These are phyloP conservation scores for Diaporthe ilicicola DNA, from an alignment of 2,329 filamentous ascomycete genomes.

Conservation along the genomic window DNA sequence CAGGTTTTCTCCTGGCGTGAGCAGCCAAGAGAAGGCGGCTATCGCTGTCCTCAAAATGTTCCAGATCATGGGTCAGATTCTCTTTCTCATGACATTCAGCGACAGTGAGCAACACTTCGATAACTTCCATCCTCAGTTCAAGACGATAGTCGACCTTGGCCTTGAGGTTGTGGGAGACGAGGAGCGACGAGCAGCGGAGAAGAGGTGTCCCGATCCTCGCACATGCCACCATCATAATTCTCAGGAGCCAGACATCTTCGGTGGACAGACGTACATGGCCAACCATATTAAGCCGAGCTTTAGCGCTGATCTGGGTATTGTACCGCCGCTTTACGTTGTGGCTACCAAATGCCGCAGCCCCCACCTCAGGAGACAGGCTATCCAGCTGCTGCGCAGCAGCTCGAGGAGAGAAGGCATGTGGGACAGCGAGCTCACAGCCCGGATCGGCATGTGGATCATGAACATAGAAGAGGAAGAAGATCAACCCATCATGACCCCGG, in stretches of 20 bases:
- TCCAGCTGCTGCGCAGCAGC: slow-evolving; percentile 66
- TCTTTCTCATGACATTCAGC: slow-evolving; percentile 69
- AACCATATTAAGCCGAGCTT: slow-evolving; percentile 68
- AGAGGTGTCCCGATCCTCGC: slow-evolving; percentile 53
- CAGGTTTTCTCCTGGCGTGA: slow-evolving; percentile 57
- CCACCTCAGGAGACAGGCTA: slow-evolving; percentile 64
- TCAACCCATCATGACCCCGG: slow-evolving; percentile 40
- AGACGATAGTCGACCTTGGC: slow-evolving; percentile 64
- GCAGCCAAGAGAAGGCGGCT: slow-evolving; percentile 64
- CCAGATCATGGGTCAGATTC: slow-evolving; percentile 64
- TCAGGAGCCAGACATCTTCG: slow-evolving; percentile 48
- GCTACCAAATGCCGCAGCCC: slow-evolving; percentile 72
- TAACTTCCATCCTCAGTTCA: slow-evolving; percentile 59
- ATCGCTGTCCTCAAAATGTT: slow-evolving; percentile 71
- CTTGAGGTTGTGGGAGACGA: slow-evolving; percentile 67
- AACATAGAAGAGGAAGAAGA: slow-evolving; percentile 61
- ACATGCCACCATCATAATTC: slow-evolving; percentile 53
- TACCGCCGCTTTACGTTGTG: slow-evolving; percentile 72
- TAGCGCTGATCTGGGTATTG: slow-evolving; percentile 69
- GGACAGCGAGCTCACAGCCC: slow-evolving; percentile 68
- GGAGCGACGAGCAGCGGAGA: slow-evolving; percentile 58
- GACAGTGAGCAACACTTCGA: slow-evolving; percentile 68
- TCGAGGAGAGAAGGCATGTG: slow-evolving; percentile 74
- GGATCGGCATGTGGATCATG: slow-evolving; percentile 64
- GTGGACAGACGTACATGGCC: slow-evolving; percentile 53